These are phyloP conservation scores for Ganoderma meredithae DNA, from an alignment of 1,284 basidiomycete genomes.

Conservation along the genomic window DNA sequence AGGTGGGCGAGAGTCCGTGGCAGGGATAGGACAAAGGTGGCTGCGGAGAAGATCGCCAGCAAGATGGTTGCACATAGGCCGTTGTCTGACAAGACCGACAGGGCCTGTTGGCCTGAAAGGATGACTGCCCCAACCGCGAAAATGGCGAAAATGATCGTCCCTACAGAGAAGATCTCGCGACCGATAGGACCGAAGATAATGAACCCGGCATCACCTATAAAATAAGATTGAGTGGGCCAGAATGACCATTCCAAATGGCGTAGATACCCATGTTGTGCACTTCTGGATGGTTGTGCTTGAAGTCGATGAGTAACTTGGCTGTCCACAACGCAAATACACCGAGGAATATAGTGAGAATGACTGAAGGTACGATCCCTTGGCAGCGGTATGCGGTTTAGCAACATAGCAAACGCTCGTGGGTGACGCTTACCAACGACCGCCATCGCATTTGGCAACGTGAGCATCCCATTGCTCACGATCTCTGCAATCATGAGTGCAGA, in stretches of 20 bases:
- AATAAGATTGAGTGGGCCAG: not conserved
- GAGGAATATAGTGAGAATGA: constrained; percentile 60
- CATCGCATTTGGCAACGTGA: constrained; percentile 62
- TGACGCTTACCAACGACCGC: constrained; percentile 54
- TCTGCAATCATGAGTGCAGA: constrained; percentile 63
- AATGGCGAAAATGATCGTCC: constrained; percentile 60
- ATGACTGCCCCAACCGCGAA: constrained; percentile 40
- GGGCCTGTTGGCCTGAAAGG: constrained; percentile 49
- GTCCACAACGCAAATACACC: constrained; percentile 60
- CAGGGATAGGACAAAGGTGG: constrained; percentile 52
- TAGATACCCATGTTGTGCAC: constrained; percentile 60
- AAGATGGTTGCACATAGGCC: constrained; percentile 55
- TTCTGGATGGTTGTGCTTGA: constrained; percentile 61
- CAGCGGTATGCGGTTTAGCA: not conserved
- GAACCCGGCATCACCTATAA: constrained; percentile 59
- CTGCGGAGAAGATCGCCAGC: constrained; percentile 53
- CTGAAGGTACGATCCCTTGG: constrained; percentile 58
- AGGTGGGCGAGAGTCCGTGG: constrained; percentile 57
- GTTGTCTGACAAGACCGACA: constrained; percentile 55
- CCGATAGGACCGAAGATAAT: constrained; percentile 58
- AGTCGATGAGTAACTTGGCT: constrained; percentile 60
- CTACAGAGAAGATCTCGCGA: constrained; percentile 53
- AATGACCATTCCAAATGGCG: too few species aligned
- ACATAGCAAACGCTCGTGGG: not conserved
- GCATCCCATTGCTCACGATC: constrained; percentile 65